Percentiles rank a stretch among this genome's conserved stretches.
These are phyloP conservation scores for Punctularia strigosozonata DNA, from an alignment of 768 basidiomycete genomes.

Conservation along the genomic window DNA sequence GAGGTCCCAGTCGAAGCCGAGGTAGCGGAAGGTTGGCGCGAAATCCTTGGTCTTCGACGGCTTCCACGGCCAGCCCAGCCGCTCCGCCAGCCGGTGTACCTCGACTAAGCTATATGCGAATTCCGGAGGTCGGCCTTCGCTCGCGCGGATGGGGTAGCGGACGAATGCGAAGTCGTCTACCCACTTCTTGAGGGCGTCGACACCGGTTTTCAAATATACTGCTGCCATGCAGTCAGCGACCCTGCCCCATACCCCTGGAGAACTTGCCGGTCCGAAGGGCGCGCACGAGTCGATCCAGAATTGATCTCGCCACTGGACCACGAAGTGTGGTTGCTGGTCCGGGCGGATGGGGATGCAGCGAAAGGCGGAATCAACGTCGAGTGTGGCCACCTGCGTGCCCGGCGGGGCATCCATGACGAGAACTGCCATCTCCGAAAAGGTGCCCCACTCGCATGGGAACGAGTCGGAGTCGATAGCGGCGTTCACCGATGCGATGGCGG, in stretches of 20 bases:
- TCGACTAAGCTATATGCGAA: no score
- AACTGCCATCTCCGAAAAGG: constrained; percentile 14
- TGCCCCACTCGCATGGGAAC: constrained; percentile 21
- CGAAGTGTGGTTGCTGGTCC: constrained; percentile 12
- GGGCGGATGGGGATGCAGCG: constrained; percentile 21
- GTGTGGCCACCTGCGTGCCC: constrained; percentile 22
- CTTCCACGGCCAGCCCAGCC: constrained; percentile 26
- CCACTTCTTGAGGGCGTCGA: constrained; percentile 15
- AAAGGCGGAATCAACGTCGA: constrained; percentile 27
- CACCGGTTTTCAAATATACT: constrained; percentile 12
- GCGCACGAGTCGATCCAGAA: constrained; percentile 18
- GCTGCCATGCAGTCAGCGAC: constrained; percentile 20
- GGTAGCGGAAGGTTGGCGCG: constrained; percentile 17
- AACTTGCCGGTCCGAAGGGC: constrained; percentile 18
- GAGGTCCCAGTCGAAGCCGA: constrained; percentile 27
- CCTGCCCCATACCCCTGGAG: constrained; percentile 20
- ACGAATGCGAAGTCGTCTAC: constrained; percentile 18
- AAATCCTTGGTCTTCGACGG: constrained; percentile 18
- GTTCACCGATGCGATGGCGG: constrained; percentile 13
- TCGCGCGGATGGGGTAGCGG: no score
- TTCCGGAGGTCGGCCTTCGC: no score
- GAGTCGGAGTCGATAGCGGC: constrained; percentile 13
- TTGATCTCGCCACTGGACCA: constrained; percentile 11
- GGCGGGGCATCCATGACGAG: constrained; percentile 19
- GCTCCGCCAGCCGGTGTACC: constrained; percentile 4